Conservation (phyloP, 306 rosid species). For the Pyrus pyrifolia region DNA sequence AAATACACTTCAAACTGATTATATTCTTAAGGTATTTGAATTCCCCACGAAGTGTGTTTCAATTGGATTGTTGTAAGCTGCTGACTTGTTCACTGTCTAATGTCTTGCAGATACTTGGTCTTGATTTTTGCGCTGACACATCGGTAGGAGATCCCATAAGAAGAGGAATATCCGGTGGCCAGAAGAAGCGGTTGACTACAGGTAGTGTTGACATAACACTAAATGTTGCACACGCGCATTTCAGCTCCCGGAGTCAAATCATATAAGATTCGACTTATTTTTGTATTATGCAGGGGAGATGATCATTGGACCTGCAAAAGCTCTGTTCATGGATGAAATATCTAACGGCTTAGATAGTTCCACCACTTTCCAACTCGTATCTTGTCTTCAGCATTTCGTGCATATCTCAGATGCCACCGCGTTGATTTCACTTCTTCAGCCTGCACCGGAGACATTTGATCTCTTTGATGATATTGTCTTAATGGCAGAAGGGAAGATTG, state of each 20-base stretch:
- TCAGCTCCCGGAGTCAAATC: neutral
- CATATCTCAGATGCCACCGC: constrained; percentile 67
- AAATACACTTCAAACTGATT: constrained; percentile 38
- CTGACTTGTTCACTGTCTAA: neutral
- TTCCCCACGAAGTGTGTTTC: neutral
- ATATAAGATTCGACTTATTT: neutral
- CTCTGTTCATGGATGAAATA: constrained; percentile 84
- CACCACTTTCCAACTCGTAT: constrained; percentile 67
- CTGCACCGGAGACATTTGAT: constrained; percentile 77
- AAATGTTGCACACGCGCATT: neutral
- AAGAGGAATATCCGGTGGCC: constrained; percentile 80
- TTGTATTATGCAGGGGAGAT: constrained; percentile 57
- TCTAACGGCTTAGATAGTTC: constrained; percentile 85
- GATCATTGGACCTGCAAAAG: constrained; percentile 73
- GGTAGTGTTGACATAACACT: constrained; percentile 27
- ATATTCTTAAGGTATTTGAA: constrained; percentile 32
- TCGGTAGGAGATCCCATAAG: constrained; percentile 56
- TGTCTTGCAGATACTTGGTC: constrained; percentile 55
- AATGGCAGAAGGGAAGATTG: constrained; percentile 76
- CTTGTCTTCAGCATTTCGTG: constrained; percentile 70
- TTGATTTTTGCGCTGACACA: constrained; percentile 63
- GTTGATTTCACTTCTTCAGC: constrained; percentile 80
- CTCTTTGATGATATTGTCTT: constrained; percentile 71
- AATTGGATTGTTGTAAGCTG: neutral
- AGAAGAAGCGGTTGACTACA: constrained; percentile 70